These are phyloP conservation scores for Flaveria bidentis DNA, from an alignment of 129 eudicot species.

Conservation along the genomic window DNA sequence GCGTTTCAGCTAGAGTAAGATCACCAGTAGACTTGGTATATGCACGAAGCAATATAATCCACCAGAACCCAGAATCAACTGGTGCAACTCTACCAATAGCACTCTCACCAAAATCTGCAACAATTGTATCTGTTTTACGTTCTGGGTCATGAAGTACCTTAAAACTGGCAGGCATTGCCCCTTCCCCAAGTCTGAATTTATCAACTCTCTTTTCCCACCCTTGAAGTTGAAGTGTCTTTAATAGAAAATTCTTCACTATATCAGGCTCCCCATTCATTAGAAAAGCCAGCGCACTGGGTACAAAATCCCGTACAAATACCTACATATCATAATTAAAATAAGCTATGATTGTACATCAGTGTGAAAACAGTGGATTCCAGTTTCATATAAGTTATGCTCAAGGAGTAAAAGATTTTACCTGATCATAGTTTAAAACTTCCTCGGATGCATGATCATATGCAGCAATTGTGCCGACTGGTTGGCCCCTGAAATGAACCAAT, in stretches of 20 bases:
- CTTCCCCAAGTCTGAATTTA: constrained; percentile 94
- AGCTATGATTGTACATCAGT: neutral
- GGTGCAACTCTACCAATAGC: constrained; percentile 99
- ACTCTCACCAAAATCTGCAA: constrained; percentile 98
- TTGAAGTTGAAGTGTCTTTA: constrained; percentile 94
- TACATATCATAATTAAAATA: constrained; percentile 25
- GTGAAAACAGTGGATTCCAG: neutral
- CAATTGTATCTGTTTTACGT: constrained; percentile 84
- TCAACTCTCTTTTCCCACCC: constrained; percentile 94
- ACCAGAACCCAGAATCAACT: constrained; percentile 99
- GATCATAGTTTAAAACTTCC: constrained; percentile 96
- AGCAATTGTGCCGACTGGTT: constrained; percentile 97
- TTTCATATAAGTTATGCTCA: neutral
- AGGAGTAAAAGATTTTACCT: constrained; percentile 43
- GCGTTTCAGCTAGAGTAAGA: constrained; percentile 68
- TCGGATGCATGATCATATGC: constrained; percentile 98
- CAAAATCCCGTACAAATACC: constrained; percentile 98
- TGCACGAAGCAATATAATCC: constrained; percentile 97
- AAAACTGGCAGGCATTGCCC: constrained; percentile 99
- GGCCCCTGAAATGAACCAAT: constrained; percentile 81
- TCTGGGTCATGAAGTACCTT: constrained; percentile 93
- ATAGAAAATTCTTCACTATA: constrained; percentile 79
- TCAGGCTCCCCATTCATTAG: constrained; percentile 98
- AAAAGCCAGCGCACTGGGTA: constrained; percentile 96
- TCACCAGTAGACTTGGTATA: constrained; percentile 98